Percentiles rank a stretch among this genome's conserved stretches.
phyloP scores from a whole-genome alignment of 495 filamentous ascomycete species.

The Cercophora samala region DNA sequence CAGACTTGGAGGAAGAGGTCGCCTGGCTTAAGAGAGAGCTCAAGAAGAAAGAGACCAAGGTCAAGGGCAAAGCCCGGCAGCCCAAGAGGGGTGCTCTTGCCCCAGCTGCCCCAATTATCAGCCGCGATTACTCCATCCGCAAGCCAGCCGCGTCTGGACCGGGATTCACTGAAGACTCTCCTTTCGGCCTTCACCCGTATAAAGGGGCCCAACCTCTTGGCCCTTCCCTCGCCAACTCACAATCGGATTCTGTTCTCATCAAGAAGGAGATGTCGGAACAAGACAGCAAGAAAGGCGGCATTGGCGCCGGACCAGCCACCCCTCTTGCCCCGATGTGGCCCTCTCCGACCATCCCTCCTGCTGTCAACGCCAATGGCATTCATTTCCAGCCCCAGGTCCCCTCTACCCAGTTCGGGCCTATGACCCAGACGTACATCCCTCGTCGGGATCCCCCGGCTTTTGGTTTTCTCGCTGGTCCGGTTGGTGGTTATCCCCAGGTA shows the following conservation, averaged over 20 bases:
- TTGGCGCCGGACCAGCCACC: constrained; percentile 7
- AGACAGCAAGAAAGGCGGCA: not conserved
- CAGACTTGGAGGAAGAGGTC: too few species aligned
- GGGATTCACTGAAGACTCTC: too few species aligned
- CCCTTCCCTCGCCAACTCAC: too few species aligned
- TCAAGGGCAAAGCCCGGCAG: too few species aligned
- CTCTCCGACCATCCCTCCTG: constrained; percentile 13
- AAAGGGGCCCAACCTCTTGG: too few species aligned
- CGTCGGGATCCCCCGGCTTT: constrained; percentile 32
- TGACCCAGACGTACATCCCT: constrained; percentile 45
- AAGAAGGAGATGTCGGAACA: not conserved
- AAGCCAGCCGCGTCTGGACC: too few species aligned
- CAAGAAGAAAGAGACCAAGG: too few species aligned
- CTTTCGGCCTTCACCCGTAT: too few species aligned
- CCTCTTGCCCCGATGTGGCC: constrained; percentile 14
- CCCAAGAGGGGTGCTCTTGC: too few species aligned
- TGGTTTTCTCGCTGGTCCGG: not conserved
- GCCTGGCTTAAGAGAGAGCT: too few species aligned
- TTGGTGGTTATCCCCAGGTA: not conserved
- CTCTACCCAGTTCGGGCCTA: constrained; percentile 44
- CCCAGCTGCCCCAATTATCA: too few species aligned
- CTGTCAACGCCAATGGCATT: constrained; percentile 23
- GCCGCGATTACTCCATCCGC: too few species aligned
- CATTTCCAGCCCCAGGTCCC: constrained; percentile 49
- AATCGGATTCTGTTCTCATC: not conserved